A percentile compares a stretch with the other conserved stretches of the same genome.
These are phyloP conservation scores for Teratosphaeria zuluensis DNA, from an alignment of 2,329 filamentous ascomycete genomes.

Conservation along the genomic window DNA sequence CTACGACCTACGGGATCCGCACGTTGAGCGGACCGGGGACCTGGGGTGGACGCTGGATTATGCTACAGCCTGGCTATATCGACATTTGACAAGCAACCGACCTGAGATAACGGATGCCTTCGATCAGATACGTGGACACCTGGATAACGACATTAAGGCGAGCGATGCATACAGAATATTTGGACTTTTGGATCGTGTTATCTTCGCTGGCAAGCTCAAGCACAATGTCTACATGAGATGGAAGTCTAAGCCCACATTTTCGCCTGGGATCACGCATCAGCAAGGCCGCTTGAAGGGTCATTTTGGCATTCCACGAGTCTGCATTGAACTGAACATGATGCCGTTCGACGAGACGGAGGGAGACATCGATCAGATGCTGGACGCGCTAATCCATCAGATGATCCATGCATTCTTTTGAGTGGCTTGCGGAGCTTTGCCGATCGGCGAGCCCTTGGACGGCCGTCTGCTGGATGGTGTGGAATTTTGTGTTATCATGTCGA, in stretches of 20 bases:
- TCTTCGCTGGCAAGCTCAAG: slow-evolving; percentile 31
- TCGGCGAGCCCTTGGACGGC: slow-evolving; percentile 23
- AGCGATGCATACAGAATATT: slow-evolving; percentile 18
- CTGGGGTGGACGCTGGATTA: slow-evolving; percentile 34
- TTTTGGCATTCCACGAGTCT: slow-evolving; percentile 22
- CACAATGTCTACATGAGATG: slow-evolving; percentile 29
- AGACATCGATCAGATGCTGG: slow-evolving; percentile 26
- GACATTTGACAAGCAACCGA: slow-evolving; percentile 20
- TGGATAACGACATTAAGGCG: neutral
- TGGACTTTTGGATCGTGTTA: slow-evolving; percentile 25
- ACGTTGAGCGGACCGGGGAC: slow-evolving; percentile 16
- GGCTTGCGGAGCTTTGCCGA: slow-evolving; percentile 29
- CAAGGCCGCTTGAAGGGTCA: slow-evolving; percentile 17
- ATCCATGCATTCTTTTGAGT: slow-evolving; percentile 37
- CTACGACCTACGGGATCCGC: slow-evolving; percentile 12
- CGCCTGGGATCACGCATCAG: slow-evolving; percentile 29
- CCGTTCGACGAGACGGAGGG: slow-evolving; percentile 19
- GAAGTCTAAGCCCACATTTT: slow-evolving; percentile 13
- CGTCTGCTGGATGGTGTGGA: slow-evolving; percentile 29
- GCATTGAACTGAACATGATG: slow-evolving; percentile 24
- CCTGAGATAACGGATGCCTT: slow-evolving; percentile 18
- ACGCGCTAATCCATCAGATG: slow-evolving; percentile 35
- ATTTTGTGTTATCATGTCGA: slow-evolving; percentile 31
- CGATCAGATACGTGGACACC: slow-evolving; percentile 14
- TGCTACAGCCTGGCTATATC: slow-evolving; percentile 31